Base-by-base conservation (phyloP, 164 flowering plant species). In the Paratinospora sagittata region DNA sequence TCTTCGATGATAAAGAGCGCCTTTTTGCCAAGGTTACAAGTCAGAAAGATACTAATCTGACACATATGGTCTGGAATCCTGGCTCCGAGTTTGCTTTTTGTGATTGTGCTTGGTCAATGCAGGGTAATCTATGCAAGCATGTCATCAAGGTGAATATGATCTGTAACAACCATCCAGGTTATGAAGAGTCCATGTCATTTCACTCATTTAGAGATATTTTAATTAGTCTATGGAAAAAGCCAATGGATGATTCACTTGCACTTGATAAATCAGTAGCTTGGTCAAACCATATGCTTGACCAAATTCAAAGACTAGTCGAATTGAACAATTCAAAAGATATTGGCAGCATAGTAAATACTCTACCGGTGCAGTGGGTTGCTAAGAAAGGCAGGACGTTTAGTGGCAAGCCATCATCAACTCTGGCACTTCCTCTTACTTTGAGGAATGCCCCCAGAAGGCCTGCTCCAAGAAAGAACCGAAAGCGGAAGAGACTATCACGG, bases 61-160 rank as follows among this genome's bases (percentile, higher is more conserved):
- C 74, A 17, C 89, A 81, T 74, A 21, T 80, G 16, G 91, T 92
- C 21, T 95, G 93, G 98, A 95, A 95, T 78, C 97, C 98, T 55
- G 94, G 97, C 34, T 91, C 99, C 8, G 98, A 95, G 70, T 93
- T 92, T 79, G 85, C 97, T 27, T 83, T 88, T 68, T 95, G 97
- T 74, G 90, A 92, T 78, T 95, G 99, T 80, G 76, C 82, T 11
- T 95, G 99, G 99, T 85, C 98, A 10, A 72, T 89, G 84, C 92
- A 85, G 65, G 98, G 98, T 39, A 92, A 95, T 78, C 83, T 92
- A 34, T 92, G 99, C 88, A 95, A 95, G 82, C 97, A 95, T 79
- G 85, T 92, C 52, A 89, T 95, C 74, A 95, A 95, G 81, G 96
- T 89, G 67, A 89, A 91, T 73, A 89, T 85, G 97, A 72, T 91